Percentiles rank a stretch among this genome's conserved stretches.
Evolutionary conservation across 257 asterid species (phyloP).

Genomic region (Penstemon barbatus): DNA sequence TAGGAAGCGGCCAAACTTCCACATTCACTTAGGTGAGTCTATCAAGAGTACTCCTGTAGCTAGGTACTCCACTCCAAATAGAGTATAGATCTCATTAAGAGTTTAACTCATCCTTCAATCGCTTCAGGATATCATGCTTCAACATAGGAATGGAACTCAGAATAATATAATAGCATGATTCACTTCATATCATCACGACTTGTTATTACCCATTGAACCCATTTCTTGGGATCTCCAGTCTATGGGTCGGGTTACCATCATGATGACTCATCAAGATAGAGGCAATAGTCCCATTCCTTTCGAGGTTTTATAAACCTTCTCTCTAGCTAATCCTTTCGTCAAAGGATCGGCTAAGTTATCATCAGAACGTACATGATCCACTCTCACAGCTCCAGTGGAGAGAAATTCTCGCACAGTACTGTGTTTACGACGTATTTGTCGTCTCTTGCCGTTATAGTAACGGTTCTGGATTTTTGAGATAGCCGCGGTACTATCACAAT

Average conservation of each 20-base stretch:
- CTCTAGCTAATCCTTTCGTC: conserved; percentile 7
- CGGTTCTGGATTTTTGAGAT: not conserved
- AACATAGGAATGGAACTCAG: not conserved
- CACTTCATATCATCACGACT: too few species aligned
- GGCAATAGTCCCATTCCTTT: too few species aligned
- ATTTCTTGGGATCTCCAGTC: not conserved
- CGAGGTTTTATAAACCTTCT: conserved; percentile 1
- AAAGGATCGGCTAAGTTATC: not conserved
- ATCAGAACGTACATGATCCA: not conserved
- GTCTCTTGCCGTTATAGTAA: not conserved
- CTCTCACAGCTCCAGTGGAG: not conserved
- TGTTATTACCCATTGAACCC: too few species aligned
- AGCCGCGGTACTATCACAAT: conserved; percentile 1
- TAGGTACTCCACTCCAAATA: too few species aligned
- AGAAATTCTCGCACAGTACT: not conserved
- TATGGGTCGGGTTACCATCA: conserved; percentile 3
- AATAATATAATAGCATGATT: too few species aligned
- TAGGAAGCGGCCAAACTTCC: not conserved
- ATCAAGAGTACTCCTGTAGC: too few species aligned
- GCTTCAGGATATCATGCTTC: conserved; percentile 4
- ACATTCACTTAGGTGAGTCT: too few species aligned
- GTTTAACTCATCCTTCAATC: too few species aligned
- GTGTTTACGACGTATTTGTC: not conserved
- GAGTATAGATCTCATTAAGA: too few species aligned
- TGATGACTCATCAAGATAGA: not conserved